phyloP scores from a whole-genome alignment of 1,284 basidiomycete species.

The Ustilago tritici region DNA sequence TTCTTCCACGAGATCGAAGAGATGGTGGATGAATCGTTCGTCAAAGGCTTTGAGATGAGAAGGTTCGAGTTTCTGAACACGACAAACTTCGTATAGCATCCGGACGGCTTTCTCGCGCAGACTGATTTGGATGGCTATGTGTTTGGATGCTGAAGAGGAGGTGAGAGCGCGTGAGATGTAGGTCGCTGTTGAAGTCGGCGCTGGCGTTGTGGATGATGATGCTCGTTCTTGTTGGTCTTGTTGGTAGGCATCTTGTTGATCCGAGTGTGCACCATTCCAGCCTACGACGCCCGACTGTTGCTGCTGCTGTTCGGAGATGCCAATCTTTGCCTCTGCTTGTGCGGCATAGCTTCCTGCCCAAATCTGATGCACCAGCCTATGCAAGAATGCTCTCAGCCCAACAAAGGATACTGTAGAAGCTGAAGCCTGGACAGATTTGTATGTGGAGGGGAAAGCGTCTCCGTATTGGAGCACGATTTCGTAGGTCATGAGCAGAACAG shows the following conservation, averaged over 20 bases:
- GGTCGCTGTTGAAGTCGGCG: slow-evolving; percentile 5
- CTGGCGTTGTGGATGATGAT: neutral
- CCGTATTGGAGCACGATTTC: slow-evolving; percentile 82
- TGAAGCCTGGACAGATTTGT: slow-evolving; percentile 48
- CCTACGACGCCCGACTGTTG: slow-evolving; percentile 2
- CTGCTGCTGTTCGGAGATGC: slow-evolving; percentile 28
- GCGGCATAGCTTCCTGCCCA: slow-evolving; percentile 68
- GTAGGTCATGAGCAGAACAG: slow-evolving; percentile 83
- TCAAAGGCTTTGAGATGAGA: slow-evolving; percentile 72
- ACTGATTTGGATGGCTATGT: slow-evolving; percentile 52
- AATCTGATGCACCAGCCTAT: slow-evolving; percentile 65
- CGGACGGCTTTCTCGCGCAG: slow-evolving; percentile 71
- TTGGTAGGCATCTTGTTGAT: slow-evolving; percentile 8
- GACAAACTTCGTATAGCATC: slow-evolving; percentile 57
- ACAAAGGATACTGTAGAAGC: slow-evolving; percentile 37
- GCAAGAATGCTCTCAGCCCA: slow-evolving; percentile 53
- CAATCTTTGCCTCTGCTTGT: slow-evolving; percentile 57
- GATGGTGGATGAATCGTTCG: slow-evolving; percentile 85
- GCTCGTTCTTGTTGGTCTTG: neutral
- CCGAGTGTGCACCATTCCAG: slow-evolving; percentile 29
- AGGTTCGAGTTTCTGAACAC: slow-evolving; percentile 58
- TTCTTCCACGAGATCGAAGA: slow-evolving; percentile 94
- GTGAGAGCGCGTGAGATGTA: slow-evolving; percentile 4
- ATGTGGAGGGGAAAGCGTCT: slow-evolving; percentile 39
- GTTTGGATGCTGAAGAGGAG: slow-evolving; percentile 38